These are phyloP conservation scores for Penicillium simplicissimum DNA, from an alignment of 495 filamentous ascomycete species.

Conservation along the genomic window DNA sequence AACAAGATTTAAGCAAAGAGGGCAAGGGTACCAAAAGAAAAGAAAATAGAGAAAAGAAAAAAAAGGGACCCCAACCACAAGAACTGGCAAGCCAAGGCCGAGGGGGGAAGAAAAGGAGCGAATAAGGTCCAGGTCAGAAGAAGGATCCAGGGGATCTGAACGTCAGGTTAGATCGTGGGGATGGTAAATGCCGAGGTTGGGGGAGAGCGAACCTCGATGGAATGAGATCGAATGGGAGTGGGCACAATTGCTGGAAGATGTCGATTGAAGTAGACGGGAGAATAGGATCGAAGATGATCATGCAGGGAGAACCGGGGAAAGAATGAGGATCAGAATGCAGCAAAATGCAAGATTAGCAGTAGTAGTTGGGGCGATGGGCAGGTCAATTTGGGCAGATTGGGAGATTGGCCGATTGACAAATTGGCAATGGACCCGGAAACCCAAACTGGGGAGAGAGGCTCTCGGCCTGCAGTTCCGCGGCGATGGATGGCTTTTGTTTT, in stretches of 20 bases:
- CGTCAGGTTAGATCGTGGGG: conserved; percentile 22
- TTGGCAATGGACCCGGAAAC: background rate
- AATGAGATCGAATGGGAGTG: conserved; percentile 8
- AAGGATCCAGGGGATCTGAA: conserved; percentile 9
- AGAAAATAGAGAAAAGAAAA: background rate
- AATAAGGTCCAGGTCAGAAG: conserved; percentile 1
- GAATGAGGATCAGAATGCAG: conserved; percentile 1
- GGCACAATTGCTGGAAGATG: conserved; percentile 13
- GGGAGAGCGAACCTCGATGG: background rate
- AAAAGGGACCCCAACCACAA: background rate
- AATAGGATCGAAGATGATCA: background rate
- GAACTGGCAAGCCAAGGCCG: conserved; percentile 1
- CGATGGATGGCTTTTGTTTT: background rate
- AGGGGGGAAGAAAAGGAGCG: background rate
- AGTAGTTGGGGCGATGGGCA: too few relatives aligned
- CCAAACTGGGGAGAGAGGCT: background rate
- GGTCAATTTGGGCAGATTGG: too few relatives aligned
- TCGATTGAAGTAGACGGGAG: conserved; percentile 12
- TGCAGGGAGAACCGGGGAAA: background rate
- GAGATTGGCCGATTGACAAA: background rate
- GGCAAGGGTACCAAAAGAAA: background rate
- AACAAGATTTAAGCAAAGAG: conserved; percentile 6
- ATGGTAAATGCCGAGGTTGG: conserved; percentile 1
- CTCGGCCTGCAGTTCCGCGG: background rate
- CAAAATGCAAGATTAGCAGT: background rate